Evolutionary conservation across 176 grass and related monocot genomes (phyloP).

Genomic region (Canna indica): DNA sequence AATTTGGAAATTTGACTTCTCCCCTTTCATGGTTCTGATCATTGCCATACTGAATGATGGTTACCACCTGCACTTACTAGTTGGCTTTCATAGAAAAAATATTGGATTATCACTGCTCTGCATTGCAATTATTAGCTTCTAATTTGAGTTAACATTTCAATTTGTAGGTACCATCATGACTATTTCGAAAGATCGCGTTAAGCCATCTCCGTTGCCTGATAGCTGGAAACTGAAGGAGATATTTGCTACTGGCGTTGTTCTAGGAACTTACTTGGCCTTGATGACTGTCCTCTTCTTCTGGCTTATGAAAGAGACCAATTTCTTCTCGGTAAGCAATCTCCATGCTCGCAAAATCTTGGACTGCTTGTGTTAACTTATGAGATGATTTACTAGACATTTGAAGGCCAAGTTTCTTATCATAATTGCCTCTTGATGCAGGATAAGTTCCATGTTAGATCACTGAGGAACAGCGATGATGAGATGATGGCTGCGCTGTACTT

Average conservation of each 20-base stretch:
- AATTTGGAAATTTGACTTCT: slow-evolving; percentile 34
- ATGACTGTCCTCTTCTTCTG: slow-evolving; percentile 24
- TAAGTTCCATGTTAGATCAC: slow-evolving; percentile 62
- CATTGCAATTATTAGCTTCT: too few species aligned
- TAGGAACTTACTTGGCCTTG: slow-evolving; percentile 15
- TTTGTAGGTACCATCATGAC: slow-evolving; percentile 19
- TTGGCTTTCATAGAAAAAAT: too few species aligned
- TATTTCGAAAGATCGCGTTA: slow-evolving; percentile 17
- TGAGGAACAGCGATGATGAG: slow-evolving; percentile 49
- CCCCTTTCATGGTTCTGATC: slow-evolving; percentile 56
- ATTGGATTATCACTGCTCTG: too few species aligned
- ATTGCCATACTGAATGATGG: slow-evolving; percentile 64
- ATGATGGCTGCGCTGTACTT: slow-evolving; percentile 92
- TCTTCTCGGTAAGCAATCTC: slow-evolving; percentile 1
- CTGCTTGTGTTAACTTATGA: too few species aligned
- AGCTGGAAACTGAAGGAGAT: slow-evolving; percentile 19
- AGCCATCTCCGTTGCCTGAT: slow-evolving; percentile 17
- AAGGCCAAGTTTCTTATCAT: not conserved
- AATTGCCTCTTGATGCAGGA: slow-evolving; percentile 30
- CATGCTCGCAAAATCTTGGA: not conserved
- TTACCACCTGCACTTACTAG: too few species aligned
- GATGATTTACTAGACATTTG: too few species aligned
- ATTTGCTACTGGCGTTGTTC: slow-evolving; percentile 6
- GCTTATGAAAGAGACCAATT: slow-evolving; percentile 13
- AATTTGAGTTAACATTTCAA: too few species aligned